phyloP scores from a whole-genome alignment of 2,329 filamentous ascomycete species.

The Volutella citrinella region DNA sequence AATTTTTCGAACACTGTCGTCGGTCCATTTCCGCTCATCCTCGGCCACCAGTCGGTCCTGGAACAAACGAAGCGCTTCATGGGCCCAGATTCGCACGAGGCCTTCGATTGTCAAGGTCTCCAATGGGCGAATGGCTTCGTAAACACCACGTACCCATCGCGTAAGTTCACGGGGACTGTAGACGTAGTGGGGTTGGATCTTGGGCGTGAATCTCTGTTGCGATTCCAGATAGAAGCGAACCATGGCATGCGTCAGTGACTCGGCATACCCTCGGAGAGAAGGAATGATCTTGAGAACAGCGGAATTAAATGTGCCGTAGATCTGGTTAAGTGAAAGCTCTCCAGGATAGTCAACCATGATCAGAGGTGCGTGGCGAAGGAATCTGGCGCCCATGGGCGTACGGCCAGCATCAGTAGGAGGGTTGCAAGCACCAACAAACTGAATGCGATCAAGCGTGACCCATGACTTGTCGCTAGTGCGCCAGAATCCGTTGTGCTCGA shows the following conservation, averaged over 20 bases:
- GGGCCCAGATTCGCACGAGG: slow-evolving; percentile 94
- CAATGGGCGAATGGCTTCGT: slow-evolving; percentile 91
- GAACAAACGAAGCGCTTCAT: slow-evolving; percentile 93
- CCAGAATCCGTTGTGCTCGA: slow-evolving; percentile 99
- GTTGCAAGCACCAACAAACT: slow-evolving; percentile 98
- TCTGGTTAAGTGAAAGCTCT: slow-evolving; percentile 89
- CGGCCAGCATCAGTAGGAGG: slow-evolving; percentile 95
- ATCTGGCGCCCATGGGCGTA: slow-evolving; percentile 88
- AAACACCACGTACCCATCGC: slow-evolving; percentile 94
- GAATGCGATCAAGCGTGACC: slow-evolving; percentile 96
- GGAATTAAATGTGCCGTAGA: slow-evolving; percentile 97
- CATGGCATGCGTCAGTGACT: slow-evolving; percentile 94
- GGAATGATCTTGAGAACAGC: slow-evolving; percentile 97
- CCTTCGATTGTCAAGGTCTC: slow-evolving; percentile 87
- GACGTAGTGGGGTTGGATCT: slow-evolving; percentile 98
- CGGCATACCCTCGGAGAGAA: slow-evolving; percentile 89
- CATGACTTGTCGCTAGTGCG: slow-evolving; percentile 94
- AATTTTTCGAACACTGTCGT: slow-evolving; percentile 80
- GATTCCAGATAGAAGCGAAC: slow-evolving; percentile 95
- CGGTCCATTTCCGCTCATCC: slow-evolving; percentile 93
- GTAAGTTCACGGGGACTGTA: slow-evolving; percentile 99
- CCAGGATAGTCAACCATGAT: slow-evolving; percentile 99
- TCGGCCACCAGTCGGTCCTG: slow-evolving; percentile 94
- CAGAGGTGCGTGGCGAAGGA: slow-evolving; percentile 94
- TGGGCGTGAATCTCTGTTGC: slow-evolving; percentile 88